Evolutionary conservation across 129 eudicot genomes (phyloP), one percentile per base, ranked within the genome.

Genomic region (Silybum marianum): DNA sequence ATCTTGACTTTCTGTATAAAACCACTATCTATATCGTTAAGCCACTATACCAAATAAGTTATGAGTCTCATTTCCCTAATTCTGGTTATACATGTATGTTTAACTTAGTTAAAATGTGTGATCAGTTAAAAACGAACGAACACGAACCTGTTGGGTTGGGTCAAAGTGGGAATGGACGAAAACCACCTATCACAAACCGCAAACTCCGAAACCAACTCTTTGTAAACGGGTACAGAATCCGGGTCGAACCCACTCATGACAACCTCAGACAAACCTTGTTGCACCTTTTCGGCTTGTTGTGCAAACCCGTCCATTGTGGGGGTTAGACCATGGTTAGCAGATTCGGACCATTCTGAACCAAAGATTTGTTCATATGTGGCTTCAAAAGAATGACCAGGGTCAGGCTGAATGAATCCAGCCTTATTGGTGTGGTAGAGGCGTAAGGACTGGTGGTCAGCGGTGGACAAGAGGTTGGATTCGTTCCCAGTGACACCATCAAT

Each of bases 111-210:
- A 6, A 38, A 38, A 38, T 38, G 42, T 0, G 9, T 38, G 9
- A 38, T 8, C 2, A 0, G 9, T 6, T 38, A 38, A 6, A 51
- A 51, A 51, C 32, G 39, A 40, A 44, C 14, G 2, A 18, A 32
- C 63, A 68, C 71, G 11, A 38, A 82, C 93, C 98, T 78, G 69
- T 94, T 94, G 3, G 98, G 97, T 83, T 94, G 98, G 0, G 98
- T 94, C 79, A 88, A 81, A 6, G 96, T 77, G 1, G 98, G 98
- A 36, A 88, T 71, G 0, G 98, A 92, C 5, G 96, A 80, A 78
- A 92, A 92, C 98, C 98, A 94, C n/a, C 97, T 65, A 68, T 94
- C 98, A 75, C 98, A 94, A 42, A 94, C 94, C 0, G 93, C 98
- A 73, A 87, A 94, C 69, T 92, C 92, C 0, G 90, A 75, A 26